Percentiles rank a stretch among this genome's conserved stretches.
Evolutionary conservation across 2,329 filamentous ascomycete species (phyloP).

Genomic region (Blumeria graminis): DNA sequence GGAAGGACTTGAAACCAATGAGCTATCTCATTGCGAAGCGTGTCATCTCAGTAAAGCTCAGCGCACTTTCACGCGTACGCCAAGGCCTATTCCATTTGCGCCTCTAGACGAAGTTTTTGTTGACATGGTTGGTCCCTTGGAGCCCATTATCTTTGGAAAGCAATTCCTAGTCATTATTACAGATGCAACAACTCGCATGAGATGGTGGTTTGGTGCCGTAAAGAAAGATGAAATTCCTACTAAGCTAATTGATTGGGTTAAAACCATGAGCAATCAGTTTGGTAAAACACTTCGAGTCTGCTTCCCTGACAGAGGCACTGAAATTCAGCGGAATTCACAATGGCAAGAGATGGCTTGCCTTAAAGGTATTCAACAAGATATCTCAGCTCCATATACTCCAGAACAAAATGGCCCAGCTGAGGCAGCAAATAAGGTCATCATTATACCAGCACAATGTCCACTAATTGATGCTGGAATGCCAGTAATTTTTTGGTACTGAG

Average conservation of each 20-base stretch:
- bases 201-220: background rate
- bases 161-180: background rate
- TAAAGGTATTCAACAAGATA: background rate
- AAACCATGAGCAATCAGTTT: background rate
- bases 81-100: background rate
- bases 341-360: background rate
- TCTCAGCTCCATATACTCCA: background rate
- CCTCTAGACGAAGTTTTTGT: background rate
- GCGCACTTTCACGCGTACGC: background rate
- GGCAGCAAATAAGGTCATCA: background rate
- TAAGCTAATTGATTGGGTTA: background rate
- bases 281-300: background rate
- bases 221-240: background rate
- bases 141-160: background rate
- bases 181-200: background rate
- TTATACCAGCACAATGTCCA: background rate
- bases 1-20: background rate
- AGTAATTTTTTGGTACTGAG: background rate
- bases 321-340: background rate
- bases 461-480: background rate
- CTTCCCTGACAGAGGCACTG: background rate
- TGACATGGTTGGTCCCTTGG: background rate
- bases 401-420: background rate
- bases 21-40: background rate
- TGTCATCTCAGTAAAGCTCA: slow-evolving; percentile 1